Base-by-base conservation (phyloP, 2,329 filamentous ascomycete genomes). In the Talaromyces sp. region DNA sequence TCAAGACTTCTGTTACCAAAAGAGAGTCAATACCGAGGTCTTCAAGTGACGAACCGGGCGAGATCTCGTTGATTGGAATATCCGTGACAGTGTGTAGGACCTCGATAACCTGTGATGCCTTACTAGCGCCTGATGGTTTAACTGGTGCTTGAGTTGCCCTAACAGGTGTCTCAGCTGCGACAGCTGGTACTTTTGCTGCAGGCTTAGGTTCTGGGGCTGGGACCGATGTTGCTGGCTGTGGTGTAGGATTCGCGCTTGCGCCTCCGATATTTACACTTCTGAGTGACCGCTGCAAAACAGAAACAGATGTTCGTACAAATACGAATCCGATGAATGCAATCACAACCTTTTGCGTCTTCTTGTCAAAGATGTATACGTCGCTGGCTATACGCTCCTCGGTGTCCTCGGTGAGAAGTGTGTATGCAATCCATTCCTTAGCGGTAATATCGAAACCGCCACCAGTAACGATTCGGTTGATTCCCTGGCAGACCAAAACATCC, bases 11-110 rank as follows among this genome's bases (percentile, higher is more conserved):
- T 17, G 68, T 69, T 34, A 66, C 76, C 74, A 81, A 76, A 2
- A 83, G 72, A 1, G 81, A 83, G 69, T 83, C 81, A 13, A 80
- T 70, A 1, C 78, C 78, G 10, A 80, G 63, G 22, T 78, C 75
- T 6, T 67, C 71, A 27, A 82, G 71, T 8, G 72, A 67, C 15
- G 69, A 70, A 13, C 78, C 73, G 22, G 67, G 65, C 38, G 73
- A 71, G 13, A 82, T 77, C 31, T 81, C 76, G 5, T 71, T 63
- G 0, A 70, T 19, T 25, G 79, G 75, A 8, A 80, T 63, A 17
- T 78, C 78, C 0, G 76, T 77, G 0, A 69, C 38, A 1, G 77
- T 69, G 3, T 54, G 56, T n/a, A 70, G 56, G 17, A 64, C 38
- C 29, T 64, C 40, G 6, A 64, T n/a, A 36, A 64, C 53, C 43